Percentiles rank a stretch among this genome's conserved stretches.
Evolutionary conservation across 352 stramenopile species (phyloP).

Genomic region (Phytophthora litchii): DNA sequence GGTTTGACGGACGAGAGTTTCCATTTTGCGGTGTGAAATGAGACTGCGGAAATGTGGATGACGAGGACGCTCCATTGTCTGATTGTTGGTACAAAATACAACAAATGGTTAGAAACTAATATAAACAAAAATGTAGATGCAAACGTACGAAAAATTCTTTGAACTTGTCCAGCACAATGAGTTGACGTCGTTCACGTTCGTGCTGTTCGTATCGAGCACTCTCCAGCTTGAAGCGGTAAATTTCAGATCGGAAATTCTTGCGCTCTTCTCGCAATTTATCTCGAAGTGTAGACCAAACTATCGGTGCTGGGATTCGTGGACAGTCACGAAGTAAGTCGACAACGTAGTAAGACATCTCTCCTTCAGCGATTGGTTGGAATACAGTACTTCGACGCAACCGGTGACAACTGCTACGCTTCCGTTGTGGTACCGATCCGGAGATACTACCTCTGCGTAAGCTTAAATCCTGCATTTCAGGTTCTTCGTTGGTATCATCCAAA

Average conservation of each 20-base stretch:
- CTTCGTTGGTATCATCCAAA: constrained; percentile 15
- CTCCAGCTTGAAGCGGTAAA: constrained; percentile 70
- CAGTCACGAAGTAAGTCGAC: constrained; percentile 71
- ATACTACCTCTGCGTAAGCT: constrained; percentile 15
- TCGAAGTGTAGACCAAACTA: constrained; percentile 55
- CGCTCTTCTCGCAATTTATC: constrained; percentile 65
- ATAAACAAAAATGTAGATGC: neutral
- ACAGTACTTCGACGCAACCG: constrained; percentile 17
- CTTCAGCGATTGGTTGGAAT: constrained; percentile 35
- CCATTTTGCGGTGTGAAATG: constrained; percentile 68
- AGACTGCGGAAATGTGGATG: constrained; percentile 67
- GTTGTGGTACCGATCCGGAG: constrained; percentile 6
- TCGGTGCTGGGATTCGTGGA: constrained; percentile 42
- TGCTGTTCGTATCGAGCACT: constrained; percentile 60
- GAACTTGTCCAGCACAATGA: constrained; percentile 71
- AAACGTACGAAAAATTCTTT: constrained; percentile 67
- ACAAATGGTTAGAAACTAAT: too few relatives aligned
- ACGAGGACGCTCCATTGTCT: too few relatives aligned
- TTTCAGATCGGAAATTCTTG: constrained; percentile 62
- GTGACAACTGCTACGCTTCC: constrained; percentile 43
- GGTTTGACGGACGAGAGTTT: constrained; percentile 61
- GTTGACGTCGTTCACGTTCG: constrained; percentile 49
- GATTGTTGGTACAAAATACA: too few relatives aligned
- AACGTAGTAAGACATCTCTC: constrained; percentile 63
- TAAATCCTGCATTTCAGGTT: neutral